These are phyloP conservation scores for Calonectria ilicicola DNA, from an alignment of 2,329 filamentous ascomycete genomes.

Conservation along the genomic window DNA sequence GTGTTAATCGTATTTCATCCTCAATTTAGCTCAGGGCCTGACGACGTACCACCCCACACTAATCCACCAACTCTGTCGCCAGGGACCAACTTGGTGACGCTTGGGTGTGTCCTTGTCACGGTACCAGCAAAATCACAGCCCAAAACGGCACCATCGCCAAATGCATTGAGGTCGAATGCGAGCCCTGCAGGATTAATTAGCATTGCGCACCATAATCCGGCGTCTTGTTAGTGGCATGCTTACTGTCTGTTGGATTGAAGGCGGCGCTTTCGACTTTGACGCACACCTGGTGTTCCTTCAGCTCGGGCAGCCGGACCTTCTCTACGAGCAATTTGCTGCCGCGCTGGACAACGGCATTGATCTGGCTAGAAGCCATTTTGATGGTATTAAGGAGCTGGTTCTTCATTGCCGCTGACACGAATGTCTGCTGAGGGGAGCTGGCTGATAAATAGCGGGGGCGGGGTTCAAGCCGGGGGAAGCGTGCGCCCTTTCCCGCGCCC, in stretches of 20 bases:
- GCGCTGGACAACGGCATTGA: slow-evolving; percentile 23
- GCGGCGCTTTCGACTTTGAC: slow-evolving; percentile 40
- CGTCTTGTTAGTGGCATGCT: background rate
- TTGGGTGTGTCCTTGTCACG: slow-evolving; percentile 46
- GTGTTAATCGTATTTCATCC: background rate
- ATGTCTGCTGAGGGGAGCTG: background rate
- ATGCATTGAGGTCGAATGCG: slow-evolving; percentile 50
- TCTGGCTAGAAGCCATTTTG: slow-evolving; percentile 14
- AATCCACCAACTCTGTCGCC: slow-evolving; percentile 37
- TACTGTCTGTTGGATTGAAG: slow-evolving; percentile 44
- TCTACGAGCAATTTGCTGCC: slow-evolving; percentile 2
- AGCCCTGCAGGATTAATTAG: slow-evolving; percentile 32
- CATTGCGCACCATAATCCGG: rapidly evolving
- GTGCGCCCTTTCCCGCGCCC: background rate
- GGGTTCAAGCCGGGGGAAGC: background rate
- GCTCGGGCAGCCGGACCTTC: background rate
- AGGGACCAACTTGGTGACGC: slow-evolving; percentile 21
- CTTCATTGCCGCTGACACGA: background rate
- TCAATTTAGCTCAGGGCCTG: background rate
- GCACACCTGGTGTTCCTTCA: slow-evolving; percentile 33
- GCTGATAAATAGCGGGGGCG: slow-evolving; percentile 13
- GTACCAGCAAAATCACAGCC: slow-evolving; percentile 52
- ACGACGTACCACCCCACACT: slow-evolving; percentile 43
- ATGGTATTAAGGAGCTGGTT: background rate
- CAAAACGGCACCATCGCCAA: slow-evolving; percentile 51